Evolutionary conservation across 1,284 basidiomycete genomes (phyloP), one percentile per base, ranked within the genome.

Genomic region (Ustilago xerochloae): DNA sequence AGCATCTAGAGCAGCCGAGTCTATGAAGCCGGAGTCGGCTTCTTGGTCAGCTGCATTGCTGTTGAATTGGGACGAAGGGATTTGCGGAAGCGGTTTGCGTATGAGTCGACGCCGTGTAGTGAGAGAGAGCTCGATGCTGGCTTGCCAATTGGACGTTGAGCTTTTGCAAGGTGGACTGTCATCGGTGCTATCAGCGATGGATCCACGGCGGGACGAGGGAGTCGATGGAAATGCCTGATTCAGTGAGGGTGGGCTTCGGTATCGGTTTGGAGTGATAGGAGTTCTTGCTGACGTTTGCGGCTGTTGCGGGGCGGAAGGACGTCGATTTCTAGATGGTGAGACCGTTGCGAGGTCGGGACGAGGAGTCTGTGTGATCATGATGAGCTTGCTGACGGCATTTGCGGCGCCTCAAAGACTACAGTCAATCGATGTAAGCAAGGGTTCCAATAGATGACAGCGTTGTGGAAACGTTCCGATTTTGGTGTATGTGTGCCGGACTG

Each of bases 31-130:
- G 0, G 38, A 51, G 9, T 52, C 51, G n/a, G 57, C 15, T 22
- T 22, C 28, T n/a, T 54, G 20, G n/a, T 38, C 32, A 15, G 24
- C 1, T 13, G 24, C 24, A 4, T 49, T 5, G 18, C 46, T 6
- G 33, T 56, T 38, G 18, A 45, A 10, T 4, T 55, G 48, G 2
- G 52, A 47, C 2, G 60, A 54, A n/a, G 78, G 78, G 12, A 78
- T 35, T 32, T 69, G 61, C 2, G 78, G 78, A n/a, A 80, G 57
- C 3, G 78, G 77, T 51, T 80, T 80, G 52, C 78, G 74, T 35
- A 80, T 79, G 57, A 80, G 75, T 20, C 78, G 66, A 15, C 76
- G 63, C 6, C 71, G 69, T 2, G 78, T 80, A n/a, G 76, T 71
- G 10, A 78, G 60, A 20, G 71, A 75, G 33, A 78, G 66, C 29